phyloP scores from a whole-genome alignment of 441 rosid genomes.

The Eruca vesicaria region DNA sequence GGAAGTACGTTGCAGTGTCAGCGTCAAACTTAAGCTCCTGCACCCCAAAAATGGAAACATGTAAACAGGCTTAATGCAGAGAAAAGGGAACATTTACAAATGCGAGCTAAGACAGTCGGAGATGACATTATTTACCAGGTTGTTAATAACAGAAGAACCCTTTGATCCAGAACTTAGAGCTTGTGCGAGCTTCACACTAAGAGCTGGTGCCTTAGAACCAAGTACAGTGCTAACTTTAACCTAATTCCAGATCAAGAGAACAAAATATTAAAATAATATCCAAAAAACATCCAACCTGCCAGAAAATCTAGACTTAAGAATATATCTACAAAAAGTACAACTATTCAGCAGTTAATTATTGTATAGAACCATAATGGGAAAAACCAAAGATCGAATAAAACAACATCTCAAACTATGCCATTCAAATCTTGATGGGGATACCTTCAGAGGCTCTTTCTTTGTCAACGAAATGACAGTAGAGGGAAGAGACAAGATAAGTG shows the following conservation, averaged over 20 bases:
- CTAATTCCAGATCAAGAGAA: conserved; percentile 40
- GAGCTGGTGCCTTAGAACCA: conserved; percentile 79
- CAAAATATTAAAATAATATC: neutral
- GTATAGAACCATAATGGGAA: neutral
- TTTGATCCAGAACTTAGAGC: conserved; percentile 43
- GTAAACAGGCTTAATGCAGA: neutral
- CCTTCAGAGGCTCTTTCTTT: conserved; percentile 75
- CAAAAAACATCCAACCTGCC: neutral
- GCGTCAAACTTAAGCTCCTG: conserved; percentile 83
- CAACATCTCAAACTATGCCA: conserved; percentile 1
- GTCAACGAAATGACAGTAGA: conserved; percentile 80
- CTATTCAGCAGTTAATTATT: neutral
- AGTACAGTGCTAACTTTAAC: conserved; percentile 83
- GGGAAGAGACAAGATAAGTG: conserved; percentile 83
- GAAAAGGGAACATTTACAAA: neutral
- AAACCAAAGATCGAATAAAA: neutral
- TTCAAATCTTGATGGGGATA: conserved; percentile 19
- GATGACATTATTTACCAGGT: conserved; percentile 52
- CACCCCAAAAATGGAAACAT: conserved; percentile 22
- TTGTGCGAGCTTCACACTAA: conserved; percentile 66
- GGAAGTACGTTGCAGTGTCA: conserved; percentile 40
- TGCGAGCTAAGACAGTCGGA: conserved; percentile 1
- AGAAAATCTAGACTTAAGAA: neutral
- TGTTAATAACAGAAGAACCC: conserved; percentile 56
- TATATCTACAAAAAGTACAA: neutral